phyloP scores from a whole-genome alignment of 2,329 filamentous ascomycete species.

The Penicillium sp. region DNA sequence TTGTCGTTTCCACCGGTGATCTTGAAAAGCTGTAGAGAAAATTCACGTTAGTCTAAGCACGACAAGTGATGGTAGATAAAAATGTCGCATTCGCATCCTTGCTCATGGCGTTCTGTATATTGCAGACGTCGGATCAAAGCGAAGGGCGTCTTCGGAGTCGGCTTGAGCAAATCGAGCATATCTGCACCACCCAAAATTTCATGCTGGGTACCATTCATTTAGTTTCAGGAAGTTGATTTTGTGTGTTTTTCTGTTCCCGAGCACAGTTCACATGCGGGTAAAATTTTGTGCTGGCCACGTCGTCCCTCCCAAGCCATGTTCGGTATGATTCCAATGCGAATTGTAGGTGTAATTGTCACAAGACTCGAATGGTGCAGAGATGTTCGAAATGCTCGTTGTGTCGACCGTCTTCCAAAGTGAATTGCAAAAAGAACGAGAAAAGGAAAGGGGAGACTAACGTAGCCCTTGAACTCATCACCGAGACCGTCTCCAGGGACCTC shows the following conservation, averaged over 20 bases:
- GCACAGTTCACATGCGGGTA: background rate
- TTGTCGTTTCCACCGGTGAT: constrained; percentile 99
- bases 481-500: constrained; percentile 84
- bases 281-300: background rate
- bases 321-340: background rate
- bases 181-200: background rate
- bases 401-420: background rate
- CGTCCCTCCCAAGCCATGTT: background rate
- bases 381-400: background rate
- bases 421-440: background rate
- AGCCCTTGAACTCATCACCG: constrained; percentile 99
- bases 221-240: background rate
- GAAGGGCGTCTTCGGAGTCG: background rate
- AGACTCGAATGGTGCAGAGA: constrained; percentile 1
- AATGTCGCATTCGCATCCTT: background rate
- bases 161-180: background rate
- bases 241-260: background rate
- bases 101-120: background rate
- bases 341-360: background rate
- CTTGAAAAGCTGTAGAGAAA: constrained; percentile 64
- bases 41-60: background rate
- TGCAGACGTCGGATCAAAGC: background rate
- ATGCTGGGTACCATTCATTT: background rate
- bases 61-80: background rate
- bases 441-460: constrained; percentile 41